Evolutionary conservation across 768 basidiomycete species (phyloP), one percentile per base, ranked within the genome.

Genomic region (Austroboletus eburneus): DNA sequence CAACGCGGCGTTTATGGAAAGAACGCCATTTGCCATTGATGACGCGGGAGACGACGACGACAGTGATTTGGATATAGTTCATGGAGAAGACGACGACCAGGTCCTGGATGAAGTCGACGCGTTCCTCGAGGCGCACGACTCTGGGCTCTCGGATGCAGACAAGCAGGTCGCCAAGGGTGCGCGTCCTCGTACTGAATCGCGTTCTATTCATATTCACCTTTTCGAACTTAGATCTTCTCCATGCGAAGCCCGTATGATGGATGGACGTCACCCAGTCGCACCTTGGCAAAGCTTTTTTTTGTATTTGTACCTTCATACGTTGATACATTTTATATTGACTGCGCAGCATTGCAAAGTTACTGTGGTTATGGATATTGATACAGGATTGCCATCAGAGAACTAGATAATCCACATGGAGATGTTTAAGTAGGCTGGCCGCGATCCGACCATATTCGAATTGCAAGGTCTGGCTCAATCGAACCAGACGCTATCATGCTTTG

Each of bases 11-110:
- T 73, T 91, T 38, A 85, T 94, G 85, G 89, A 95, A 63, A 75
- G 95, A 35, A 92, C 91, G 21, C 85, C 87, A 53, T 99, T 99
- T 63, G 91, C 91, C n/a, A 96, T 98, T 49, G 96, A 99, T 60
- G 91, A 93, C 66, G 90, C 85, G 4, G 85, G 83, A 43, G 62
- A 62, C 10, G 61, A 85, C 22, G 84, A 83, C 1, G 86, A 88
- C 10, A 67, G 84, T 62, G 69, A 82, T 63, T 68, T 77, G 7
- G 71, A 69, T 8, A 67, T 70, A 23, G 79, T 75, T 5, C 81
- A 79, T 22, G 71, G 70, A 13, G 80, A 75, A 41, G 82, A 79
- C 38, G 83, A 85, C 46, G 83, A 85, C 51, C 81, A 80, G 47
- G 90, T 94, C 39, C 78, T 97, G 83, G 90, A 94, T 59, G 93